These are phyloP conservation scores for Eucalyptus curtisii DNA, from an alignment of 345 rosid genomes.

Conservation along the genomic window DNA sequence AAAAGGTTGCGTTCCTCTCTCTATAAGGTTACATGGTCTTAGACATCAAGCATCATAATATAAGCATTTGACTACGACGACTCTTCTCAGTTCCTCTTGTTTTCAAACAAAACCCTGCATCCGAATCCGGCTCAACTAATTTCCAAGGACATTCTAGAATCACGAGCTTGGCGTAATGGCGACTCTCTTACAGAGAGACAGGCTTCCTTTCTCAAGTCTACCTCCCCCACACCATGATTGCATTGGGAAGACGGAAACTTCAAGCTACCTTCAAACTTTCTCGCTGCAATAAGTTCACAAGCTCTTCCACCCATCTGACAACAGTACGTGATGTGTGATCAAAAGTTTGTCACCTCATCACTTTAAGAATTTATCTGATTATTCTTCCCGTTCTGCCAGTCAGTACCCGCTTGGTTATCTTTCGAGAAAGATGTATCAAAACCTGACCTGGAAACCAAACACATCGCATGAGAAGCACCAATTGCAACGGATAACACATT, in stretches of 20 bases:
- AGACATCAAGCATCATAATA: not conserved
- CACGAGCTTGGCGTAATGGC: not conserved
- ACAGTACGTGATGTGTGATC: not conserved
- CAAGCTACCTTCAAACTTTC: not conserved
- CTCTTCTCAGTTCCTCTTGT: not conserved
- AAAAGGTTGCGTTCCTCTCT: not conserved
- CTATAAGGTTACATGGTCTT: not conserved
- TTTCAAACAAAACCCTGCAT: not conserved
- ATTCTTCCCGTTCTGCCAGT: not conserved
- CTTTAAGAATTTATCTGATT: not conserved
- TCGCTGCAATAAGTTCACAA: not conserved
- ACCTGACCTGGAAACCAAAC: conserved; percentile 52
- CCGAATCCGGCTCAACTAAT: not conserved
- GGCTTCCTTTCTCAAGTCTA: not conserved
- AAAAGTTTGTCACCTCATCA: not conserved
- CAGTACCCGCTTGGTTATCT: not conserved
- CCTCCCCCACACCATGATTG: not conserved
- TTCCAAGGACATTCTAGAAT: not conserved
- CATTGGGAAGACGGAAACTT: not conserved
- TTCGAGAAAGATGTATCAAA: not conserved
- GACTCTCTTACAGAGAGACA: not conserved
- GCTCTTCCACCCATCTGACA: not conserved
- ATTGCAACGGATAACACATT: conserved; percentile 57
- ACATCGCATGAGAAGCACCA: conserved; percentile 88
- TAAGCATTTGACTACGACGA: not conserved